A percentile compares a stretch with the other conserved stretches of the same genome.
Conservation (phyloP, 2,329 filamentous ascomycete species). For the Beauveria sp. region DNA sequence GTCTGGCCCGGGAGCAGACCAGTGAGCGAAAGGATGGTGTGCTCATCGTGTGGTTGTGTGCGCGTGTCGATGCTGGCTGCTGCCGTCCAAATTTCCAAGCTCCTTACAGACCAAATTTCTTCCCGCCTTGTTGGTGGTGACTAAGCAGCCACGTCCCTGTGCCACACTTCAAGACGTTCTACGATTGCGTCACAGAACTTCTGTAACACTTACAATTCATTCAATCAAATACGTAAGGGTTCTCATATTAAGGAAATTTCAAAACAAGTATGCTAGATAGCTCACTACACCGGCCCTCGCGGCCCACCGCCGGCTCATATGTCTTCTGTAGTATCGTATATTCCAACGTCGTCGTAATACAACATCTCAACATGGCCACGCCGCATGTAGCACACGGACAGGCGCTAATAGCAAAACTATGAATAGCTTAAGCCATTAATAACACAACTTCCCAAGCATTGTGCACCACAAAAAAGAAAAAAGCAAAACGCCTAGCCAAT, state of each 20-base stretch:
- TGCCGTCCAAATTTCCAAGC: neutral
- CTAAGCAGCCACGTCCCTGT: neutral
- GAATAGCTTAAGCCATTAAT: neutral
- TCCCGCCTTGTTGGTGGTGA: neutral
- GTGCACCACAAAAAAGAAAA: neutral
- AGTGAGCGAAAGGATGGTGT: constrained; percentile 30
- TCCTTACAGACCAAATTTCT: constrained; percentile 8
- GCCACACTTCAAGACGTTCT: too few species aligned
- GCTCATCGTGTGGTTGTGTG: constrained; percentile 24
- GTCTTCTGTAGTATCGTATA: constrained; percentile 5
- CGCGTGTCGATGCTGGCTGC: neutral
- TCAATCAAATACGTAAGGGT: neutral
- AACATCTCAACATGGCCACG: constrained; percentile 4
- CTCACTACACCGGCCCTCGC: neutral
- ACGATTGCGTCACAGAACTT: neutral
- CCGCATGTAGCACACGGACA: neutral
- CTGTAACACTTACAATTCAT: neutral
- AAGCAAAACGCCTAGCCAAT: constrained; percentile 8
- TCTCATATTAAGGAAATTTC: constrained; percentile 6
- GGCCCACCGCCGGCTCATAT: neutral
- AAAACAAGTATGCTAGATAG: constrained; percentile 4
- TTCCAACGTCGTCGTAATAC: constrained; percentile 1
- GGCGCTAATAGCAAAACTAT: neutral
- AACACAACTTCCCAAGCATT: neutral
- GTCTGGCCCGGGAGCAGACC: constrained; percentile 26